These are phyloP conservation scores for Esteya vermicola DNA, from an alignment of 2,329 filamentous ascomycete genomes.

Conservation along the genomic window DNA sequence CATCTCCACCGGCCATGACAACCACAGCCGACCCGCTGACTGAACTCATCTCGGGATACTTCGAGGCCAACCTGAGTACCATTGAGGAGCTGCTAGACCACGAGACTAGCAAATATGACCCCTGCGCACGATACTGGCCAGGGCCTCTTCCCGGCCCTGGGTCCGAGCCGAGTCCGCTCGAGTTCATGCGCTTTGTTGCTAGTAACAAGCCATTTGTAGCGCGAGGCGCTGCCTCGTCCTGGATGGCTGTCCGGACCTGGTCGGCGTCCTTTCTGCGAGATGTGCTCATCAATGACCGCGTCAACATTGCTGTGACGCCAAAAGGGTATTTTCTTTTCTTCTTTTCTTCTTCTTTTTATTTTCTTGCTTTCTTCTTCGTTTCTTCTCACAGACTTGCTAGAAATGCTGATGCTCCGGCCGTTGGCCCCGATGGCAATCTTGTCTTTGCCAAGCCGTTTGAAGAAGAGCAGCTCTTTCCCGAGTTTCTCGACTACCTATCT, in stretches of 20 bases:
- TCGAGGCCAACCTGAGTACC: slow-evolving; percentile 50
- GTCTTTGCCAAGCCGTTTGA: slow-evolving; percentile 63
- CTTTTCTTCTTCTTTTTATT: neutral
- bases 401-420: slow-evolving; percentile 39
- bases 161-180: slow-evolving; percentile 53
- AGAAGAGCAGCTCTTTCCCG: slow-evolving; percentile 43
- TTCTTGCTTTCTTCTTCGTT: neutral
- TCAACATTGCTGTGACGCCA: slow-evolving; percentile 71
- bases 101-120: neutral
- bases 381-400: slow-evolving; percentile 10
- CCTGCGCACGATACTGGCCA: neutral
- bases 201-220: slow-evolving; percentile 64
- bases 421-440: slow-evolving; percentile 16
- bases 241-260: slow-evolving; percentile 52
- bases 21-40: slow-evolving; percentile 23
- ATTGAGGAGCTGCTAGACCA: slow-evolving; percentile 42
- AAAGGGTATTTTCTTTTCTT: slow-evolving; percentile 32
- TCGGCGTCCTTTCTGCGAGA: slow-evolving; percentile 41
- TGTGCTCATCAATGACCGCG: slow-evolving; percentile 37
- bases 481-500: slow-evolving; percentile 48
- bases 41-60: slow-evolving; percentile 53
- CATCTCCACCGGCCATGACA: neutral
- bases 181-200: slow-evolving; percentile 67
- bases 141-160: neutral
- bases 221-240: slow-evolving; percentile 44